Percentiles rank a stretch among this genome's conserved stretches.
phyloP scores from a whole-genome alignment of 768 basidiomycete genomes.

The Kwoniella mangroviensis region DNA sequence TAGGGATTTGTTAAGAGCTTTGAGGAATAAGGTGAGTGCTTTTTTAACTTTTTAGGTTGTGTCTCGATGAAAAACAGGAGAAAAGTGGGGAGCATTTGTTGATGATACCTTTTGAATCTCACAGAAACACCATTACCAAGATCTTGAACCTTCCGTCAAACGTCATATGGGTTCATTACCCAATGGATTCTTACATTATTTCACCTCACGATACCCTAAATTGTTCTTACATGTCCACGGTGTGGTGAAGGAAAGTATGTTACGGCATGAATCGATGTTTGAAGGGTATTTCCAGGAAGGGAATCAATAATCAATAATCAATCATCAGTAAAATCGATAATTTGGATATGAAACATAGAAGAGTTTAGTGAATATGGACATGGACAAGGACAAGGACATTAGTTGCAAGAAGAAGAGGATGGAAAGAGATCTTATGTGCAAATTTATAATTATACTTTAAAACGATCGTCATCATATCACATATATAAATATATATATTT shows the following conservation, averaged over 20 bases:
- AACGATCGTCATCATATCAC: not conserved
- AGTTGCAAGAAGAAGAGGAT: too few species aligned
- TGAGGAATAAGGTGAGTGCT: slow-evolving; percentile 84
- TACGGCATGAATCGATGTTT: slow-evolving; percentile 87
- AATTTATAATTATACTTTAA: not conserved
- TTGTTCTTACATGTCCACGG: slow-evolving; percentile 89
- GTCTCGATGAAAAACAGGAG: not conserved
- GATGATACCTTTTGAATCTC: too few species aligned
- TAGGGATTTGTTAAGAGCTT: slow-evolving; percentile 86
- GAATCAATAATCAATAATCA: not conserved
- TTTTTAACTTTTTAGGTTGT: not conserved
- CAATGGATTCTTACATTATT: slow-evolving; percentile 87
- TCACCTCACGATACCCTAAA: slow-evolving; percentile 86
- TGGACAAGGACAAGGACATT: too few species aligned
- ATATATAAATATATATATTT: not conserved
- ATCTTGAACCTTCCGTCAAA: slow-evolving; percentile 88
- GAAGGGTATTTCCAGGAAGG: slow-evolving; percentile 70
- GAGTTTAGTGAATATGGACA: not conserved
- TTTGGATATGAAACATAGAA: too few species aligned
- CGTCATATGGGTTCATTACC: slow-evolving; percentile 88
- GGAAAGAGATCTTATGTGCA: too few species aligned
- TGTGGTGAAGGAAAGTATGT: slow-evolving; percentile 74
- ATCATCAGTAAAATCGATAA: too few species aligned
- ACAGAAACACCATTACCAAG: slow-evolving; percentile 95
- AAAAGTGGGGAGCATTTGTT: too few species aligned